Conservation (phyloP, 2,329 filamentous ascomycete genomes). For the Penicillium sp. region DNA sequence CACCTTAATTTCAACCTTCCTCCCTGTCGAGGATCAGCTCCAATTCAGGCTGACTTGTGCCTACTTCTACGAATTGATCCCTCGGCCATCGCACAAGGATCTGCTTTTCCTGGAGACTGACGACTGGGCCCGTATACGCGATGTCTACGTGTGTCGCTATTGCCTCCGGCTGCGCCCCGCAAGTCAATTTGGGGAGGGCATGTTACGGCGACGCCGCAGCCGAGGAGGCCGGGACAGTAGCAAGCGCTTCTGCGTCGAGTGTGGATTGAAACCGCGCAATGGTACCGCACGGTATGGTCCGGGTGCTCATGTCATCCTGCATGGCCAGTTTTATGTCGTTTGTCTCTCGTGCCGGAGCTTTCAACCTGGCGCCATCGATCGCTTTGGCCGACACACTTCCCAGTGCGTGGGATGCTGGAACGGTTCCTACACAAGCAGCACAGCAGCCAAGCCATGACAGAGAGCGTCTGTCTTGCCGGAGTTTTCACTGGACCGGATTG, state of each 20-base stretch:
- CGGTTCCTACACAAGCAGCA: background rate
- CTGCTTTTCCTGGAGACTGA: slow-evolving; percentile 28
- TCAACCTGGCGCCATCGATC: slow-evolving; percentile 11
- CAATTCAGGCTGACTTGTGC: slow-evolving; percentile 29
- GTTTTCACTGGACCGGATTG: background rate
- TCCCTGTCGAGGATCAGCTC: slow-evolving; percentile 29
- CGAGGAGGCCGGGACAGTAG: slow-evolving; percentile 19
- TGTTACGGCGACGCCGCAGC: slow-evolving; percentile 25
- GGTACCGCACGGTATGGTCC: slow-evolving; percentile 29
- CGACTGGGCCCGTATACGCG: slow-evolving; percentile 17
- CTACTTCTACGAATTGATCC: slow-evolving; percentile 29
- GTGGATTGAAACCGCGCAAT: slow-evolving; percentile 25
- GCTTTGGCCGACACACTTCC: slow-evolving; percentile 10
- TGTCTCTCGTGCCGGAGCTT: slow-evolving; percentile 28
- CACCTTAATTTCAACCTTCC: slow-evolving; percentile 24
- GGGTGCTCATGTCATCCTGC: slow-evolving; percentile 23
- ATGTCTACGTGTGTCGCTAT: slow-evolving; percentile 31
- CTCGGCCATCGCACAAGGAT: slow-evolving; percentile 20
- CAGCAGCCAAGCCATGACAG: background rate
- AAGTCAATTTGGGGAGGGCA: slow-evolving; percentile 27
- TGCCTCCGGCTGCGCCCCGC: slow-evolving; percentile 30
- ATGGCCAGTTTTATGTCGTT: slow-evolving; percentile 23
- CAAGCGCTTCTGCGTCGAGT: slow-evolving; percentile 33
- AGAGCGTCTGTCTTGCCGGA: background rate
- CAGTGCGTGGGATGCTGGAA: slow-evolving; percentile 17